Percentiles rank a stretch among this genome's conserved stretches.
Conservation (phyloP, 352 stramenopile species). For the Phytophthora pini region DNA sequence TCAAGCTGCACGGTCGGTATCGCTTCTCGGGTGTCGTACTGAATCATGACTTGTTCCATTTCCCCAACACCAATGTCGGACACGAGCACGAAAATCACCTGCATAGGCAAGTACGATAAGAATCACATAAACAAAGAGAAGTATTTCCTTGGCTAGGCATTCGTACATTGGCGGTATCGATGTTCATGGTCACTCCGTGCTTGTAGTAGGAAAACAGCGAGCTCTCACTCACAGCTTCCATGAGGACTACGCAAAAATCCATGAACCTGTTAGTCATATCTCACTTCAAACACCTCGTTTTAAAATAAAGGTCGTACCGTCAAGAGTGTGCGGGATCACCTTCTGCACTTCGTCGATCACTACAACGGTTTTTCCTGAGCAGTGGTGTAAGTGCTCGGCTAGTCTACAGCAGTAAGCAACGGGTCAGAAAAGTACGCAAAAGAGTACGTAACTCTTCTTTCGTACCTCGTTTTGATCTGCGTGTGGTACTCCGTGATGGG, state of each 20-base stretch:
- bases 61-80: conserved; percentile 88
- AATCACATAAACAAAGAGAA: conserved; percentile 13
- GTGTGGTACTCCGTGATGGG: conserved; percentile 85
- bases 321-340: conserved; percentile 89
- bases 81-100: conserved; percentile 91
- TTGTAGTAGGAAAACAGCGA: conserved; percentile 84
- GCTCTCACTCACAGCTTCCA: conserved; percentile 75
- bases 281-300: no score
- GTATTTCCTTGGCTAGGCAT: neutral
- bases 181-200: conserved; percentile 60
- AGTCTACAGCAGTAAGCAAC: conserved; percentile 44
- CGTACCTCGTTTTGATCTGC: conserved; percentile 81
- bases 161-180: conserved; percentile 77
- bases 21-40: conserved; percentile 76
- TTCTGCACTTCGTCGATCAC: conserved; percentile 94
- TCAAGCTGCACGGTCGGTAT: conserved; percentile 67
- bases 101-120: conserved; percentile 16
- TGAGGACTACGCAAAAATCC: conserved; percentile 53
- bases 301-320: conserved; percentile 52
- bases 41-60: conserved; percentile 87
- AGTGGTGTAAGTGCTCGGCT: conserved; percentile 79
- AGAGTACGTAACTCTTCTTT: neutral
- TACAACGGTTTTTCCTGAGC: conserved; percentile 87
- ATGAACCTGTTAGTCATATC: neutral
- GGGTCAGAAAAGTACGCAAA: neutral